phyloP scores from a whole-genome alignment of 495 filamentous ascomycete species.

The Podospora didyma region DNA sequence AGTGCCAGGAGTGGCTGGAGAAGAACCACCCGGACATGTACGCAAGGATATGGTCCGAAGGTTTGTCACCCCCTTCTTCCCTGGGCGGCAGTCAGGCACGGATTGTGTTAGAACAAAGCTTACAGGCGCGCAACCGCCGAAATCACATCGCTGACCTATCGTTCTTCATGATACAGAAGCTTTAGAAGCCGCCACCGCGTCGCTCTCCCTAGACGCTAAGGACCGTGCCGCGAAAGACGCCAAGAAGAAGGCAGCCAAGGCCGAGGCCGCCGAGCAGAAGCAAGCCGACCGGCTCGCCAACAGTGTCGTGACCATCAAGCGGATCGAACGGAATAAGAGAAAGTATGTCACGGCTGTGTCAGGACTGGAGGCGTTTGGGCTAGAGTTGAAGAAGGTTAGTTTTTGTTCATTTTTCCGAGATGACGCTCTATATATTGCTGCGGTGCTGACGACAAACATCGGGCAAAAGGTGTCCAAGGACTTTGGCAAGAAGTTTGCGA shows the following conservation, averaged over 20 bases:
- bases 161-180: constrained; percentile 55
- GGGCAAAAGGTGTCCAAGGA: constrained; percentile 59
- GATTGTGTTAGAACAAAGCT: neutral
- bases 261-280: constrained; percentile 74
- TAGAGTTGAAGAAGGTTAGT: constrained; percentile 84
- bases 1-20: constrained; percentile 93
- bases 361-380: constrained; percentile 81
- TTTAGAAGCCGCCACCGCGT: constrained; percentile 72
- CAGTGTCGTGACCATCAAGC: constrained; percentile 85
- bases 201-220: constrained; percentile 81
- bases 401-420: neutral
- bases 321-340: constrained; percentile 94
- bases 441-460: constrained; percentile 23
- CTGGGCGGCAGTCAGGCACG: no score
- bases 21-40: constrained; percentile 70
- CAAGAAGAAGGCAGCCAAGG: constrained; percentile 84
- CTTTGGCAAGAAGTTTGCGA: constrained; percentile 90
- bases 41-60: constrained; percentile 74
- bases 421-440: neutral
- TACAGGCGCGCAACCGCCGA: neutral
- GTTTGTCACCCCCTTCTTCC: constrained; percentile 40
- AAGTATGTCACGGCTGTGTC: constrained; percentile 91
- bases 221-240: constrained; percentile 93
- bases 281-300: constrained; percentile 71
- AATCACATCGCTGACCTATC: neutral